Base-by-base conservation (phyloP, 2,329 filamentous ascomycete genomes). In the Penicillium sclerotigenum region DNA sequence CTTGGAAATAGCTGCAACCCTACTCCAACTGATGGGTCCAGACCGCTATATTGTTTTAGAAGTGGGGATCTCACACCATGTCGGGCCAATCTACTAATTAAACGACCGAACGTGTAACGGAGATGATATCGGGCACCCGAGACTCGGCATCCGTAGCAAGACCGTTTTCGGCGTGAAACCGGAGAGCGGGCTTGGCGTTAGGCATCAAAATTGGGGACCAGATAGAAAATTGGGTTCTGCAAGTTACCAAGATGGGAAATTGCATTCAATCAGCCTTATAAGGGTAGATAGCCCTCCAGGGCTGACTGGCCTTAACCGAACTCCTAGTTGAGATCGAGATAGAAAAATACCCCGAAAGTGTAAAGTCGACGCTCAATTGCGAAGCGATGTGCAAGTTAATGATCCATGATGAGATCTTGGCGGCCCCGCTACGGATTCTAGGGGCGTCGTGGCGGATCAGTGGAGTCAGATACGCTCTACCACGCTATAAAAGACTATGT, bases 361-460 rank as follows among this genome's bases (percentile, higher is more conserved):
- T 28, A 18, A 37, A 40, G 36, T 42, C 26, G 14, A 29, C 31
- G 7, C 33, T 47, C 37, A 33, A 42, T 53, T 16, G 13, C 13
- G 47, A 43, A 49, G 4, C 16, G 36, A 56, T 52, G 40, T 40
- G 47, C 53, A 52, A 42, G 40, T 52, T 6, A 37, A 37, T 36
- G 43, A 55, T 56, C 47, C 34, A 41, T 16, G 47, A 54, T 22
- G 42, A 52, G 22, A 8, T 49, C 47, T 42, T 59, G 50, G 46
- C 48, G 22, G 29, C 41, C 28, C 47, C 46, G 47, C 52, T 43
- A 10, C 13, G 45, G 41, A 40, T 47, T 41, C 42, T 31, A 24
- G 24, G 36, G 38, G 46, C 22, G 28, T 56, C 16, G 52, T 31
- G 38, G 55, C 42, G 43, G 31, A 52, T 57, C 33, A 47, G 54